Evolutionary conservation across 2,329 filamentous ascomycete genomes (phyloP), one percentile per base, ranked within the genome.

Genomic region (Alternaria hordeiaustralica): DNA sequence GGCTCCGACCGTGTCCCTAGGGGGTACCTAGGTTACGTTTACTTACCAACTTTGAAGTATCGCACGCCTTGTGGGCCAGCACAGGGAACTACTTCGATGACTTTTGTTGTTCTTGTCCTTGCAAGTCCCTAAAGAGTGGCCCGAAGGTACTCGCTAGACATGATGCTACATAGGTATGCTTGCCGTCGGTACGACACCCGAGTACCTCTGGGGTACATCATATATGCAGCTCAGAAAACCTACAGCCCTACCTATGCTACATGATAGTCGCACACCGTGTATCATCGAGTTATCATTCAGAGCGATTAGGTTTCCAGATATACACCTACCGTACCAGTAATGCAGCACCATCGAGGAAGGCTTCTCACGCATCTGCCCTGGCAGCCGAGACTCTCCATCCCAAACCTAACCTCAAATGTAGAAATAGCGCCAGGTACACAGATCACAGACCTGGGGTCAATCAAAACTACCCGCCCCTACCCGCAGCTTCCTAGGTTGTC

Each of bases 401-500:
- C 20, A 33, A 53, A 23, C 21, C 20, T 21, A 41, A 36, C 28
- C 20, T 23, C 49, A 15, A 18, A 41, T 5, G 13, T 2, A n/a
- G 20, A 41, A 36, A 53, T 53, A 53, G 49, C 49, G 49, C 36
- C 49, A 53, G 49, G 49, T n/a, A 53, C 25, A 50, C 49, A 21
- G 49, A 53, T 30, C 30, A 59, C 28, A 51, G 55, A 58, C 55
- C 61, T 45, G 54, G 26, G 36, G 41, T 46, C 36, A 41, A 41
- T 41, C 36, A 36, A 46, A 60, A 60, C 20, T 60, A 60, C 58
- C 58, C 36, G 36, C 36, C 36, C n/a, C 25, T 44, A 55, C 53
- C 53, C 53, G 53, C 41, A 56, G 49, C 36, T 53, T 53, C 60
- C 60, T 36, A 57, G 55, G 50, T 58, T 58, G 55, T 50, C 57